Base-by-base conservation (phyloP, 192 early-diverging fungal genomes). In the Coemansia sp. region DNA sequence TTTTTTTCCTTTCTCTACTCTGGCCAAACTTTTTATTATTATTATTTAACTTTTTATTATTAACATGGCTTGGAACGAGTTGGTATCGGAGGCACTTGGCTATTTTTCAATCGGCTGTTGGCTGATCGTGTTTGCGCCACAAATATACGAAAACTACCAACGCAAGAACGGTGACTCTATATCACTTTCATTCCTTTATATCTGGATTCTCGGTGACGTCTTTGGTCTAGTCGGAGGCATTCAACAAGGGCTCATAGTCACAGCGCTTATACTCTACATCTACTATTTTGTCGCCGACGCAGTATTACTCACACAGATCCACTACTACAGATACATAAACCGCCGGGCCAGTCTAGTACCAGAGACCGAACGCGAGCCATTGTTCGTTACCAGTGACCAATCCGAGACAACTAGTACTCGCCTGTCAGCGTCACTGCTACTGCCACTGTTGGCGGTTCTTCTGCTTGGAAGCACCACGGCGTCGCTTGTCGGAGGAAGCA, bases 81-180 rank as follows among this genome's bases (percentile, higher is more conserved):
- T 80, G 39, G 64, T 77, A n/a, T 91, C 88, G 22, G 79, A 81
- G 62, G 53, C 88, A 24, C 75, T 83, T 33, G 91, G 89, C 3
- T 88, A 88, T 61, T 47, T 90, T 36, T 91, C 89, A 18, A 88
- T 90, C 44, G 73, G 74, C 27, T 90, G 89, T 66, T 93, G 92
- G 92, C 73, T 93, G 53, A 79, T 91, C 33, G 92, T 92, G 46
- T 91, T 89, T 80, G 85, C 87, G 57, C 92, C 92, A 33, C 92
- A 93, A 82, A 71, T 93, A 16, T 91, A 82, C 68, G 87, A 87
- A 73, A 93, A 92, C 72, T 92, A 92, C 81, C 70, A 84, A 67
- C 84, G 88, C 22, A 87, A 91, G 62, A 89, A 80, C 67, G 89
- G 90, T 10, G 89, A 90, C 36, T 88, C 88, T 3, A 64, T 93